These are phyloP conservation scores for Penicillium malachiteum DNA, from an alignment of 495 filamentous ascomycete genomes.

Conservation along the genomic window DNA sequence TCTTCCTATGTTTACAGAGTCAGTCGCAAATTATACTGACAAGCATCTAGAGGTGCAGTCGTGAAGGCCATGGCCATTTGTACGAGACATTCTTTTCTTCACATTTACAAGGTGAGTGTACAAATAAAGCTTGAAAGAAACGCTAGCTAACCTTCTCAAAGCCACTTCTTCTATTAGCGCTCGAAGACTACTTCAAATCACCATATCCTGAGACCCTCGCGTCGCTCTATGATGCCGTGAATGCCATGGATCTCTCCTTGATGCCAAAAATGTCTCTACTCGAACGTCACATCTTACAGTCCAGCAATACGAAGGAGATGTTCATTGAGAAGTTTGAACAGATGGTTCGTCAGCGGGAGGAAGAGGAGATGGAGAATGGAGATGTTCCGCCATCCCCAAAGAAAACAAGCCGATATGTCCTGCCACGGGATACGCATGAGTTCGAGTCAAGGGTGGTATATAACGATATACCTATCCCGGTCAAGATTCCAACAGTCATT, in stretches of 20 bases:
- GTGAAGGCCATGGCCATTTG: constrained; percentile 99
- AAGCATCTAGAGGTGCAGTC: constrained; percentile 69
- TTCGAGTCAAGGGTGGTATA: constrained; percentile 94
- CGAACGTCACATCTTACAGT: constrained; percentile 82
- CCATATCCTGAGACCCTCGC: constrained; percentile 88
- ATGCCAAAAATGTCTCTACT: constrained; percentile 85
- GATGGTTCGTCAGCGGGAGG: constrained; percentile 74
- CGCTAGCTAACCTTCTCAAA: constrained; percentile 35
- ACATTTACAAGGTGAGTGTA: constrained; percentile 86
- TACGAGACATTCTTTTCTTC: constrained; percentile 95
- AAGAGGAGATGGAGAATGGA: constrained; percentile 42
- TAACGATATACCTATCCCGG: constrained; percentile 90
- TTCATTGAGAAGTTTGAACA: constrained; percentile 97
- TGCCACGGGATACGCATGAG: constrained; percentile 93
- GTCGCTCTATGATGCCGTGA: constrained; percentile 85
- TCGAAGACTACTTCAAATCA: constrained; percentile 96
- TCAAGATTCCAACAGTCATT: constrained; percentile 90
- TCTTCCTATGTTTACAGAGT: background rate
- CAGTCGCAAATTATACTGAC: background rate
- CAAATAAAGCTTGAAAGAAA: background rate
- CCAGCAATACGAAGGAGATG: constrained; percentile 90
- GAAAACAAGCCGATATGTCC: constrained; percentile 54
- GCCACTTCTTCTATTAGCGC: constrained; percentile 89
- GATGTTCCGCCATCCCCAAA: constrained; percentile 46
- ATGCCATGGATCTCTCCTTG: constrained; percentile 92